These are phyloP conservation scores for Lagenidium giganteum DNA, from an alignment of 352 stramenopile genomes.

Conservation along the genomic window DNA sequence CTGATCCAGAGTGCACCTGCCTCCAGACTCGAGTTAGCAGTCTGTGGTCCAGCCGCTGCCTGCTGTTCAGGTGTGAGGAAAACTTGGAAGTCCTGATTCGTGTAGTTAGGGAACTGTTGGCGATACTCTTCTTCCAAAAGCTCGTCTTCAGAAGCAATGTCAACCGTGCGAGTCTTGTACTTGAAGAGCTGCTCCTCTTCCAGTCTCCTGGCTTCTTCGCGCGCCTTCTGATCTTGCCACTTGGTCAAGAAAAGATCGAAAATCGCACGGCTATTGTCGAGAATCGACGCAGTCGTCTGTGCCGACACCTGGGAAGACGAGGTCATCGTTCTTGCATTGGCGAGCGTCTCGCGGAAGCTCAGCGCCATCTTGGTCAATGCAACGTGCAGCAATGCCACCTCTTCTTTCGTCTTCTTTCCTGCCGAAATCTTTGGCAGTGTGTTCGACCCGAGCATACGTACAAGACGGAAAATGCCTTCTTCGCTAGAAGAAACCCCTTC, in stretches of 20 bases:
- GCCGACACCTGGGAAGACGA: constrained; percentile 18
- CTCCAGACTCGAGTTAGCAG: too few species aligned
- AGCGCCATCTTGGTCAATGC: constrained; percentile 66
- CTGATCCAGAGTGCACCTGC: constrained; percentile 57
- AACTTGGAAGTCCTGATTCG: constrained; percentile 50
- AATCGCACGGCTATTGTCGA: constrained; percentile 63
- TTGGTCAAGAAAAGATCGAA: constrained; percentile 83
- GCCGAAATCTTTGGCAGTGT: constrained; percentile 8
- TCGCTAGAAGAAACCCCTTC: too few species aligned
- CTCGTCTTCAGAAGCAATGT: constrained; percentile 81
- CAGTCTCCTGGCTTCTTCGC: constrained; percentile 63
- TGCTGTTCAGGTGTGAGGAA: constrained; percentile 55
- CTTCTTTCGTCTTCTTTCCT: constrained; percentile 48
- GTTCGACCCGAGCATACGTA: constrained; percentile 18
- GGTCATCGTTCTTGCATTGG: constrained; percentile 14
- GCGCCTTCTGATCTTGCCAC: constrained; percentile 80
- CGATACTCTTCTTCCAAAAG: constrained; percentile 85
- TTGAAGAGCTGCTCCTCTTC: constrained; percentile 80
- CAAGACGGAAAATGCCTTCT: constrained; percentile 14
- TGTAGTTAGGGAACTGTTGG: constrained; percentile 94
- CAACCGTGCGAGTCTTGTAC: constrained; percentile 78
- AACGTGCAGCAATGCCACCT: constrained; percentile 70
- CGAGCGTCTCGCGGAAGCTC: constrained; percentile 39
- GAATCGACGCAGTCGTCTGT: constrained; percentile 1
- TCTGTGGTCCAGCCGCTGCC: constrained; percentile 5